These are phyloP conservation scores for Zizania palustris DNA, from an alignment of 202 grass and related monocot genomes.

Conservation along the genomic window DNA sequence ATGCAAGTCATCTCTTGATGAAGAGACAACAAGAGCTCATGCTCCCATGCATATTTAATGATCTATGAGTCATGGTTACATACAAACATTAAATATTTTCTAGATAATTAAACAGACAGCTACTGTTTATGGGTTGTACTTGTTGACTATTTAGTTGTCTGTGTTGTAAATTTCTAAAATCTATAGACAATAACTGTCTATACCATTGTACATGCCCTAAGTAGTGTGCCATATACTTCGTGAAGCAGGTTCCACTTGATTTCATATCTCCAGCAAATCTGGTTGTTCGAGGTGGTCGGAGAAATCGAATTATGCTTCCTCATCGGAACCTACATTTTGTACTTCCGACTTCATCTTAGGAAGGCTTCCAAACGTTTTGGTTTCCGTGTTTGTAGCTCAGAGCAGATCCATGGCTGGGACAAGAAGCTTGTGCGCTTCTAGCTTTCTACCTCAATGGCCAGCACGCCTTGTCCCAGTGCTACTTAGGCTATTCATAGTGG, in stretches of 20 bases:
- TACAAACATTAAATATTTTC: too few relatives aligned
- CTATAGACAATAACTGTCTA: too few relatives aligned
- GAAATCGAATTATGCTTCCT: slow-evolving; percentile 85
- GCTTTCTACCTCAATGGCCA: slow-evolving; percentile 77
- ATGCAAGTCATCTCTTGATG: too few relatives aligned
- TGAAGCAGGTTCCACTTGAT: slow-evolving; percentile 64
- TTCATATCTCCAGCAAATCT: slow-evolving; percentile 91
- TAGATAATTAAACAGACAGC: too few relatives aligned
- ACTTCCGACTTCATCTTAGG: slow-evolving; percentile 83
- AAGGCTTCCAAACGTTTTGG: slow-evolving; percentile 53
- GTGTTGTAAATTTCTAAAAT: too few relatives aligned
- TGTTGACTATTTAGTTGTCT: too few relatives aligned
- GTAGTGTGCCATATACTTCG: not conserved
- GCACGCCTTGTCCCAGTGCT: slow-evolving; percentile 62
- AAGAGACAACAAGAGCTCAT: too few relatives aligned
- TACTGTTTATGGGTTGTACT: too few relatives aligned
- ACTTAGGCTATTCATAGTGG: too few relatives aligned
- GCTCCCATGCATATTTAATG: too few relatives aligned
- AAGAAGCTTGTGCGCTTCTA: slow-evolving; percentile 86
- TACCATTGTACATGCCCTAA: too few relatives aligned
- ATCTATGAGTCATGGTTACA: too few relatives aligned
- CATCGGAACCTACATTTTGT: slow-evolving; percentile 67
- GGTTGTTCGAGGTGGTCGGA: slow-evolving; percentile 95
- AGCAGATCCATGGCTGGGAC: slow-evolving; percentile 89
- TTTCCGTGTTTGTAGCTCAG: slow-evolving; percentile 49